These are phyloP conservation scores for Saturnispora zaruensis DNA, from an alignment of 805 yeast genomes.

Conservation along the genomic window DNA sequence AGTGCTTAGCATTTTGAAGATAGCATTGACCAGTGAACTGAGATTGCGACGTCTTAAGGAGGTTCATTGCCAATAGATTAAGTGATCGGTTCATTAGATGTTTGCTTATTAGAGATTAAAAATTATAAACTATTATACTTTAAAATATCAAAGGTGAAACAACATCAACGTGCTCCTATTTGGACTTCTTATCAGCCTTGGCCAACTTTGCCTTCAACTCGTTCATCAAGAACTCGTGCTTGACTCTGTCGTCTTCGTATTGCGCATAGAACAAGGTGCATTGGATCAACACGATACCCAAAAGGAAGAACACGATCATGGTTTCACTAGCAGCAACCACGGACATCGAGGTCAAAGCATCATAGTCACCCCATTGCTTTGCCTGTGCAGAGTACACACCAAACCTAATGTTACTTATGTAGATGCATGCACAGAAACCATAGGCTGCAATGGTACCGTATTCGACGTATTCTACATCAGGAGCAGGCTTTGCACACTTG, in stretches of 20 bases:
- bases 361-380: constrained; percentile 93
- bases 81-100: no score
- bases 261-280: constrained; percentile 80
- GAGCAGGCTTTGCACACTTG: constrained; percentile 80
- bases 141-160: not conserved
- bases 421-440: constrained; percentile 67
- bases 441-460: constrained; percentile 75
- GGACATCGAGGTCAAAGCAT: constrained; percentile 73
- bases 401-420: constrained; percentile 75
- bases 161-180: not conserved
- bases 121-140: not conserved
- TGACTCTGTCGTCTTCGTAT: constrained; percentile 22
- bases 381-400: constrained; percentile 63
- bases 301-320: constrained; percentile 58
- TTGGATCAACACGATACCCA: constrained; percentile 80
- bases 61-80: no score
- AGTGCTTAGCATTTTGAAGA: constrained; percentile 2
- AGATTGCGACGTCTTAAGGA: no score
- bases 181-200: constrained; percentile 9
- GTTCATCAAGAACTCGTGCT: constrained; percentile 20
- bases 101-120: no score
- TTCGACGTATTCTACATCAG: constrained; percentile 79
- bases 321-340: constrained; percentile 87
- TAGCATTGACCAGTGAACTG: not conserved
- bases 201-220: constrained; percentile 20